Conservation (phyloP, 1,284 basidiomycete species). For the Cutaneotrichosporon mucoides region DNA sequence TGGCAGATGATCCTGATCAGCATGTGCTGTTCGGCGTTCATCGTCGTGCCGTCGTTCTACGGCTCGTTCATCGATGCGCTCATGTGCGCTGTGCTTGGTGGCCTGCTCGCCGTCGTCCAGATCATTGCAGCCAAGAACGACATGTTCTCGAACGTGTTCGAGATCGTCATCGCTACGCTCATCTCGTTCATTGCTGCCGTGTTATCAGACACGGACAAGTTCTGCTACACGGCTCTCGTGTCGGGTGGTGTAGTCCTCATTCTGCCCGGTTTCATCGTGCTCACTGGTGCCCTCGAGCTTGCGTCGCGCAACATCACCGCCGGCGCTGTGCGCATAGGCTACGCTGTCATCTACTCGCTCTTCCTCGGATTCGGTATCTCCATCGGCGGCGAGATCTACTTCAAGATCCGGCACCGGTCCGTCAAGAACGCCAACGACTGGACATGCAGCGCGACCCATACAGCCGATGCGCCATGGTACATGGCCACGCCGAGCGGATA, state of each 20-base stretch:
- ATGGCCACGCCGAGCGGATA: constrained; percentile 45
- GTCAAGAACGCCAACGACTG: constrained; percentile 61
- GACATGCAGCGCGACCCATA: constrained; percentile 58
- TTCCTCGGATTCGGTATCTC: constrained; percentile 80
- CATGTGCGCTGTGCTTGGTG: constrained; percentile 70
- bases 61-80: constrained; percentile 69
- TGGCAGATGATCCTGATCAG: constrained; percentile 71
- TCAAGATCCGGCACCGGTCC: constrained; percentile 54
- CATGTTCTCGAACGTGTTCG: constrained; percentile 76
- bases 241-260: constrained; percentile 82
- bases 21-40: constrained; percentile 74
- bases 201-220: constrained; percentile 63
- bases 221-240: constrained; percentile 83
- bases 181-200: constrained; percentile 75
- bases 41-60: constrained; percentile 54
- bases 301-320: constrained; percentile 67
- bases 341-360: constrained; percentile 58
- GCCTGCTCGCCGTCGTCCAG: constrained; percentile 72
- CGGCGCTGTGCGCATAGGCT: constrained; percentile 80
- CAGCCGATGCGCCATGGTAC: constrained; percentile 53
- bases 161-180: constrained; percentile 40
- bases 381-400: constrained; percentile 67
- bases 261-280: constrained; percentile 74
- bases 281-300: constrained; percentile 75
- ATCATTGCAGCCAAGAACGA: constrained; percentile 70